A percentile compares a stretch with the other conserved stretches of the same genome.
Conservation (phyloP, 768 basidiomycete genomes). For the Hericium coralloides region DNA sequence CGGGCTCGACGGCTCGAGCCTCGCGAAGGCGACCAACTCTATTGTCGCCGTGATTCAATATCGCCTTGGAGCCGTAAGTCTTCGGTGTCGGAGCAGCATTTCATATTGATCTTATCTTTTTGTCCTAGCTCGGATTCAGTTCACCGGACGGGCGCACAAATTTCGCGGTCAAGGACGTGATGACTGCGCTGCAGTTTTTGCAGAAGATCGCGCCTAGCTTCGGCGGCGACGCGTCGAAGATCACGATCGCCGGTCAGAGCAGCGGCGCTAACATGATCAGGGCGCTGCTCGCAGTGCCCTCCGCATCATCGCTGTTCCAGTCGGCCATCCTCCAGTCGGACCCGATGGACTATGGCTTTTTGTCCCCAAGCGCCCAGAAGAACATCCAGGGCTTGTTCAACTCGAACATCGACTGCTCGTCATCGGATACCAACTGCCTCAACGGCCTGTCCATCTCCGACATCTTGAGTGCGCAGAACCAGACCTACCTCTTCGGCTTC, state of each 20-base stretch:
- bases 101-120: slow-evolving; percentile 3
- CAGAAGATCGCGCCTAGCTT: slow-evolving; percentile 49
- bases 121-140: slow-evolving; percentile 60
- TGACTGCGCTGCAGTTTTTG: slow-evolving; percentile 58
- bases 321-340: slow-evolving; percentile 82
- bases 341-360: slow-evolving; percentile 76
- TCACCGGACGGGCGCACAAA: slow-evolving; percentile 65
- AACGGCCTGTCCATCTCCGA: slow-evolving; percentile 36
- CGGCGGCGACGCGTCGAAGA: slow-evolving; percentile 53
- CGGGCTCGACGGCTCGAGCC: slow-evolving; percentile 68
- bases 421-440: slow-evolving; percentile 41
- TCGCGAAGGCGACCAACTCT: slow-evolving; percentile 61
- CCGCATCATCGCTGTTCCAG: slow-evolving; percentile 62
- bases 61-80: slow-evolving; percentile 64
- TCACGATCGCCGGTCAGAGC: slow-evolving; percentile 80
- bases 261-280: slow-evolving; percentile 73
- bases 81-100: too few species aligned
- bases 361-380: slow-evolving; percentile 43
- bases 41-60: slow-evolving; percentile 82
- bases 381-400: slow-evolving; percentile 47
- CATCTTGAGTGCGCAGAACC: slow-evolving; percentile 46
- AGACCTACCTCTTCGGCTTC: slow-evolving; percentile 33
- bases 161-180: slow-evolving; percentile 59
- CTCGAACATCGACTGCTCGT: slow-evolving; percentile 34
- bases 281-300: slow-evolving; percentile 64